A percentile compares a stretch with the other conserved stretches of the same genome.
These are phyloP conservation scores for Asclepias syriaca DNA, from an alignment of 257 asterid genomes.

Conservation along the genomic window DNA sequence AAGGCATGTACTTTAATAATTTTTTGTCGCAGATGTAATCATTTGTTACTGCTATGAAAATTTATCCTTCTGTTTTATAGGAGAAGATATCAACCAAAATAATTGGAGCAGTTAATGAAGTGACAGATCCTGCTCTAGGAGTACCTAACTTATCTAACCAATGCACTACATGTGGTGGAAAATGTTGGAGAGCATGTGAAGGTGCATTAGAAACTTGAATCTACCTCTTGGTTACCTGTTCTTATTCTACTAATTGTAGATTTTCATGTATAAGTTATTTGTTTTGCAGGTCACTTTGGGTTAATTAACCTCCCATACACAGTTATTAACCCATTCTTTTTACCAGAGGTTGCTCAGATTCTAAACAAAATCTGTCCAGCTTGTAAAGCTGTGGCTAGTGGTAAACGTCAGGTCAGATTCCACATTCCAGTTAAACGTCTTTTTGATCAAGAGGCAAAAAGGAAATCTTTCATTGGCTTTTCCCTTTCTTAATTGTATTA, in stretches of 20 bases:
- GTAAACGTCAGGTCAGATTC: slow-evolving; percentile 68
- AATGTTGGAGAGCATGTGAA: slow-evolving; percentile 60
- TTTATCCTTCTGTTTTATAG: slow-evolving; percentile 32
- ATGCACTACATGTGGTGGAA: slow-evolving; percentile 80
- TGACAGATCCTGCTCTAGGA: slow-evolving; percentile 82
- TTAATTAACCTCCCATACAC: slow-evolving; percentile 64
- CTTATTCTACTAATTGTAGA: slow-evolving; percentile 7
- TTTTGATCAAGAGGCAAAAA: slow-evolving; percentile 8
- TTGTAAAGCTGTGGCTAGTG: slow-evolving; percentile 53
- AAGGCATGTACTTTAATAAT: background rate
- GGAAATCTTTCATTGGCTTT: background rate
- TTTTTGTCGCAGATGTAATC: background rate
- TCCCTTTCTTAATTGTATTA: background rate
- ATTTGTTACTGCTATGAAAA: slow-evolving; percentile 11
- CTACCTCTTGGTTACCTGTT: slow-evolving; percentile 19
- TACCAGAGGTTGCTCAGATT: slow-evolving; percentile 64
- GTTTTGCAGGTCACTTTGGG: slow-evolving; percentile 91
- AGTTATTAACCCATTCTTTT: slow-evolving; percentile 68
- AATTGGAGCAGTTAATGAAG: slow-evolving; percentile 56
- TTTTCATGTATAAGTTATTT: slow-evolving; percentile 9
- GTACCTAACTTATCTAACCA: slow-evolving; percentile 52
- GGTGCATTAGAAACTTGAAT: slow-evolving; percentile 38
- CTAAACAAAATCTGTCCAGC: slow-evolving; percentile 86
- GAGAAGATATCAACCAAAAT: slow-evolving; percentile 42
- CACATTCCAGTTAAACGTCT: slow-evolving; percentile 24